A percentile compares a stretch with the other conserved stretches of the same genome.
Conservation (phyloP, 768 basidiomycete species). For the Psilocybe cubensis region DNA sequence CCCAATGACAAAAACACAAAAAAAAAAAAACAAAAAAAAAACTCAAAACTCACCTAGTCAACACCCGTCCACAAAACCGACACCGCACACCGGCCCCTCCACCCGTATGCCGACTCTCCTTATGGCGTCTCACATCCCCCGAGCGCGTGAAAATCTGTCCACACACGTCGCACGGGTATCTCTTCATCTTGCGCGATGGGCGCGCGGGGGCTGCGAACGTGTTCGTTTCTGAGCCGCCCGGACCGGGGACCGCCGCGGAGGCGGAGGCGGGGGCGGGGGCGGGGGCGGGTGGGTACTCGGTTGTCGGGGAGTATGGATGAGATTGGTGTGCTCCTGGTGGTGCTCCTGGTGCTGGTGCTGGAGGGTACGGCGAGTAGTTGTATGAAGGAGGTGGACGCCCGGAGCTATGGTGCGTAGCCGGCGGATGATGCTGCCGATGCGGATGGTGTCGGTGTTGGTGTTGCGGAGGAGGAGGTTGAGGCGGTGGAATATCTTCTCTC, state of each 20-base stretch:
- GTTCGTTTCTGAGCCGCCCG: constrained; percentile 13
- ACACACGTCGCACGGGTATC: constrained; percentile 25
- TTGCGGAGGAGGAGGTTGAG: neutral
- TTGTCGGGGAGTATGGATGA: too few species aligned
- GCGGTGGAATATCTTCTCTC: too few species aligned
- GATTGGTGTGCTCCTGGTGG: neutral
- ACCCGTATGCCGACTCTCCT: constrained; percentile 23
- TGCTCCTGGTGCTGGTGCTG: neutral
- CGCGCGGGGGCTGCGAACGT: constrained; percentile 19
- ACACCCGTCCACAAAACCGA: constrained; percentile 22
- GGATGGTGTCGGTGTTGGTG: neutral
- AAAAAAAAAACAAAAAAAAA: too few species aligned
- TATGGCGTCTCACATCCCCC: constrained; percentile 27
- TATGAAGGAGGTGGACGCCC: too few species aligned
- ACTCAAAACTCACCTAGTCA: too few species aligned
- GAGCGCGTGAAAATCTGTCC: constrained; percentile 26
- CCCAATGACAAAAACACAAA: too few species aligned
- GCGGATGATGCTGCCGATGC: neutral
- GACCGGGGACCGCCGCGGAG: too few species aligned
- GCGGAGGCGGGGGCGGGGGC: too few species aligned
- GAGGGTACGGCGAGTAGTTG: neutral
- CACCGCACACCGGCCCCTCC: constrained; percentile 18
- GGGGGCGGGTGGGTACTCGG: too few species aligned
- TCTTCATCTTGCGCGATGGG: constrained; percentile 22
- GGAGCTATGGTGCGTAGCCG: neutral